These are phyloP conservation scores for Hymenoscyphus repandus DNA, from an alignment of 2,329 filamentous ascomycete genomes.

Conservation along the genomic window DNA sequence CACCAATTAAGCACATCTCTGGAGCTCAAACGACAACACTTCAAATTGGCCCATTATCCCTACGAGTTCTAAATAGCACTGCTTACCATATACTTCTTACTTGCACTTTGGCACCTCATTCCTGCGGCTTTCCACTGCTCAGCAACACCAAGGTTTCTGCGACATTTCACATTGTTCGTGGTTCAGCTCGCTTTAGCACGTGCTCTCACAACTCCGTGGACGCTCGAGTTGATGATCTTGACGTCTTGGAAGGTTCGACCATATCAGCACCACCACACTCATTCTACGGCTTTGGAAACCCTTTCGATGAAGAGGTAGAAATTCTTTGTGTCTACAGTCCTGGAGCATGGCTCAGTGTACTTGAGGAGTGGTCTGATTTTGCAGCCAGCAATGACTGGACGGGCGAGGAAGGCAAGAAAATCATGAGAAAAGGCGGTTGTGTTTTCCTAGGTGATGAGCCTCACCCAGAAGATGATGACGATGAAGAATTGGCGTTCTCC, in stretches of 20 bases:
- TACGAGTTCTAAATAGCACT: slow-evolving; percentile 1
- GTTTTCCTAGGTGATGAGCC: slow-evolving; percentile 2
- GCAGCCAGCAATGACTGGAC: background rate
- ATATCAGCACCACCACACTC: background rate
- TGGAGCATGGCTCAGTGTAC: background rate
- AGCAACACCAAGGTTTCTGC: background rate
- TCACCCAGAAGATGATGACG: slow-evolving; percentile 7
- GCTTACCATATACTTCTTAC: background rate
- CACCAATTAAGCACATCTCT: slow-evolving; percentile 1
- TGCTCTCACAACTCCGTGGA: background rate
- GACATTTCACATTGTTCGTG: slow-evolving; percentile 4
- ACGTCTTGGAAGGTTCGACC: background rate
- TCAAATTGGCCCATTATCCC: background rate
- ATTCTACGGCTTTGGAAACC: slow-evolving; percentile 2
- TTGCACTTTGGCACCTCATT: slow-evolving; percentile 3
- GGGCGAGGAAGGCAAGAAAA: slow-evolving; percentile 1
- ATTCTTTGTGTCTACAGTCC: slow-evolving; percentile 6
- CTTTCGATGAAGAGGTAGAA: background rate
- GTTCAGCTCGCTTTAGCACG: background rate
- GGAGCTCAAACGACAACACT: background rate
- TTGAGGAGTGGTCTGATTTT: background rate
- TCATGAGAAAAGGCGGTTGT: slow-evolving; percentile 1
- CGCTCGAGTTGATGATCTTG: background rate
- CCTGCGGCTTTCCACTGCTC: slow-evolving; percentile 1
- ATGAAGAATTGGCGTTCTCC: slow-evolving; percentile 18